Conservation (phyloP, 2,329 filamentous ascomycete genomes). For the Beauveria medogensis region DNA sequence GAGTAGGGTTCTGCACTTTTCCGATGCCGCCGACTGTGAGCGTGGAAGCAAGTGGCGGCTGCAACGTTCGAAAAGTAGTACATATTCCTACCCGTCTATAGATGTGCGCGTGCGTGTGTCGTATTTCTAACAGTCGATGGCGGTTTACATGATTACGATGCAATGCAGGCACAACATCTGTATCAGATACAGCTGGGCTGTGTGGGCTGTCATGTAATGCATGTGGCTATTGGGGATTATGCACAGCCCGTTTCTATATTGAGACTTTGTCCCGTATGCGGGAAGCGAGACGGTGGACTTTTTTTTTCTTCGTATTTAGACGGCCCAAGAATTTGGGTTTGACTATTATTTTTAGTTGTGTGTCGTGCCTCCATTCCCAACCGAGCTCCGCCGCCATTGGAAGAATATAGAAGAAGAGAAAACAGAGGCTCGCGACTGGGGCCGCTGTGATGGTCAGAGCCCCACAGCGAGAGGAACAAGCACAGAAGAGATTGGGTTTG, state of each 20-base stretch:
- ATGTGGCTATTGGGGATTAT: background rate
- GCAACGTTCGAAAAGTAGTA: background rate
- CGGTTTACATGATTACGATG: background rate
- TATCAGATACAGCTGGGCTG: constrained; percentile 1
- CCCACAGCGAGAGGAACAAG: background rate
- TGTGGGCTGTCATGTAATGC: background rate
- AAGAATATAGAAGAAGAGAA: background rate
- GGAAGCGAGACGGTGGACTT: background rate
- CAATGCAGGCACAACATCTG: background rate
- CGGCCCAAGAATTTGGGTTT: background rate
- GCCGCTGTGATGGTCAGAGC: background rate
- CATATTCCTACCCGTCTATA: background rate
- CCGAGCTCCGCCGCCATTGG: background rate
- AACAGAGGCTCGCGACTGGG: background rate
- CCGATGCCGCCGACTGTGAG: background rate
- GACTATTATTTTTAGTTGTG: background rate
- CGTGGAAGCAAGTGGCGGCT: background rate
- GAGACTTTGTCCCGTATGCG: background rate
- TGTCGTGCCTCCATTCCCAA: background rate
- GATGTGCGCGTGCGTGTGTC: too few species aligned
- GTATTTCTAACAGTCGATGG: background rate
- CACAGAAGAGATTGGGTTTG: background rate
- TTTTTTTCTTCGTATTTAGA: background rate
- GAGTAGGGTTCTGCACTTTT: background rate
- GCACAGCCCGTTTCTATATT: constrained; percentile 10